Percentiles rank a stretch among this genome's conserved stretches.
Evolutionary conservation across 2,329 filamentous ascomycete species (phyloP).

Genomic region (Bipolaris victoriae): DNA sequence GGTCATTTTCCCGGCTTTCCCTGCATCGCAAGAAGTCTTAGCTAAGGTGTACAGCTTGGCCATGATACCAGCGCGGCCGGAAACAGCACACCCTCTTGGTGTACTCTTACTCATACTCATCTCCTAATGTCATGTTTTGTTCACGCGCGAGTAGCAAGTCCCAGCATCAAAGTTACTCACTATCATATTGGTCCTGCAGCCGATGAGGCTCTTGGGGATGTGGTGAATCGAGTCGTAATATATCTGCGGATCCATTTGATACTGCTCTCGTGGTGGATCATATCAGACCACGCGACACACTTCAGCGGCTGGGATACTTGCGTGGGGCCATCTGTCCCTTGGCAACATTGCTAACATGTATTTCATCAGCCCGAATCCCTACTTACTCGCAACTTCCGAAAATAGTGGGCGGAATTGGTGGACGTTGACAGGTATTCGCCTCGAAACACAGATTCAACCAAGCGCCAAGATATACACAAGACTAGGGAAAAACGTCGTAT

Average conservation of each 20-base stretch:
- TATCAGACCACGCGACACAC: neutral
- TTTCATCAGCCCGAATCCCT: neutral
- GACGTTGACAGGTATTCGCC: neutral
- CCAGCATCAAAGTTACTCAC: neutral
- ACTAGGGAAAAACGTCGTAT: neutral
- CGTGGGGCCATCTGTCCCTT: neutral
- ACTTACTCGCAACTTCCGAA: neutral
- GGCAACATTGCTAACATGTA: neutral
- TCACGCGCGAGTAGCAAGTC: neutral
- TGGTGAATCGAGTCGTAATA: neutral
- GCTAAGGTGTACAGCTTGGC: neutral
- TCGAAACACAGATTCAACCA: neutral
- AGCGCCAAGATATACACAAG: neutral
- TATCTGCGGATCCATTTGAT: neutral
- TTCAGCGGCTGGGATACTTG: neutral
- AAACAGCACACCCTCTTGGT: neutral
- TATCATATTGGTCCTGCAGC: neutral
- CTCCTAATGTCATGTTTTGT: neutral
- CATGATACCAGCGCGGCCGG: conserved; percentile 3
- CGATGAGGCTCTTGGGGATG: neutral
- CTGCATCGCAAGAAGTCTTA: conserved; percentile 1
- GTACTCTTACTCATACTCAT: neutral
- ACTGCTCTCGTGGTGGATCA: neutral
- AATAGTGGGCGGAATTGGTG: no score
- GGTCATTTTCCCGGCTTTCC: neutral